A percentile compares a stretch with the other conserved stretches of the same genome.
These are phyloP conservation scores for Talaromyces albobiverticillius DNA, from an alignment of 2,329 filamentous ascomycete species.

Conservation along the genomic window DNA sequence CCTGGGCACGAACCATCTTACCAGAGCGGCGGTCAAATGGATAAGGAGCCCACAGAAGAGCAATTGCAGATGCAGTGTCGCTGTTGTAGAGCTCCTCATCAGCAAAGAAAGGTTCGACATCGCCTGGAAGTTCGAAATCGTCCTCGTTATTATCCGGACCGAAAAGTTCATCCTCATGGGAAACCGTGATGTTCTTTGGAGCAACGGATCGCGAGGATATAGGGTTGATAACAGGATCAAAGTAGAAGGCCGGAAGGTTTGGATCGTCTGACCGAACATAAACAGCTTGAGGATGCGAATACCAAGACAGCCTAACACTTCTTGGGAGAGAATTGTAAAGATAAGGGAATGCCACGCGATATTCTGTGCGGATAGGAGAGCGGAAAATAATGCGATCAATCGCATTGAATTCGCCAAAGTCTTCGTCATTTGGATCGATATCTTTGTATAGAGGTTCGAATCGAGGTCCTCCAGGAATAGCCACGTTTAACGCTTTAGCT, in stretches of 20 bases:
- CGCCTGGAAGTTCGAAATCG: constrained; percentile 76
- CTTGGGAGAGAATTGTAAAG: constrained; percentile 95
- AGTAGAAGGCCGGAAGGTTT: constrained; percentile 92
- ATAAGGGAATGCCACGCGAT: constrained; percentile 89
- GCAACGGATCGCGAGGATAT: constrained; percentile 93
- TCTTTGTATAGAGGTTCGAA: constrained; percentile 99
- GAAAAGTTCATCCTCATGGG: constrained; percentile 92
- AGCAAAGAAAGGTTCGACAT: constrained; percentile 80
- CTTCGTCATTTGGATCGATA: constrained; percentile 96
- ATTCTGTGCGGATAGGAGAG: constrained; percentile 90
- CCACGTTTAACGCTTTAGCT: constrained; percentile 94
- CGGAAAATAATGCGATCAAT: constrained; percentile 99
- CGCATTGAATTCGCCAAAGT: constrained; percentile 99
- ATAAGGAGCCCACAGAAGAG: constrained; percentile 96
- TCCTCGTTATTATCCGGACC: constrained; percentile 78
- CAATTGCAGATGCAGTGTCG: constrained; percentile 86
- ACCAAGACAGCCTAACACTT: constrained; percentile 90
- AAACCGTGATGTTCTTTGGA: constrained; percentile 87
- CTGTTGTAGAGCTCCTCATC: constrained; percentile 86
- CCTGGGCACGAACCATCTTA: constrained; percentile 93
- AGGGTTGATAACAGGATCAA: constrained; percentile 95
- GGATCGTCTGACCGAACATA: constrained; percentile 86
- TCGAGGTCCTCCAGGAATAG: constrained; percentile 92
- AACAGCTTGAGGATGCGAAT: constrained; percentile 88
- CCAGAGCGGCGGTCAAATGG: constrained; percentile 94